A percentile compares a stretch with the other conserved stretches of the same genome.
Conservation (phyloP, 768 basidiomycete genomes). For the Botryobasidium botryosum region DNA sequence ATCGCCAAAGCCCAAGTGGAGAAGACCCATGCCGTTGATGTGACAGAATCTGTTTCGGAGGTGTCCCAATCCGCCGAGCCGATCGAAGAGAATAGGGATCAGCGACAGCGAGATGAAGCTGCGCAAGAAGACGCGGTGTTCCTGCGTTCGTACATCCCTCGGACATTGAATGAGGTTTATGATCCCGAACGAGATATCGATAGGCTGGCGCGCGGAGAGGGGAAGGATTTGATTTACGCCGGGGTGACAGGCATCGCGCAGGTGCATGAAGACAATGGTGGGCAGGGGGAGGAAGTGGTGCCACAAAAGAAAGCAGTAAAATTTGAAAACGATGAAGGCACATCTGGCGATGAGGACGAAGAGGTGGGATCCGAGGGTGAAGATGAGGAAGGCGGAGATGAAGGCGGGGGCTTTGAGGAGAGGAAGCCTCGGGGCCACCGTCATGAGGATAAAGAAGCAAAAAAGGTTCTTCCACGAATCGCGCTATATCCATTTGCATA, state of each 20-base stretch:
- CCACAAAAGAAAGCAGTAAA: slow-evolving; percentile 2
- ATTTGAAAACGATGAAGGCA: slow-evolving; percentile 12
- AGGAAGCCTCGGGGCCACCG: slow-evolving; percentile 68
- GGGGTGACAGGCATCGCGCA: slow-evolving; percentile 60
- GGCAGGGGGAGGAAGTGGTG: slow-evolving; percentile 14
- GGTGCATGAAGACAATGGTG: slow-evolving; percentile 19
- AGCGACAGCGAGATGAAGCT: slow-evolving; percentile 4
- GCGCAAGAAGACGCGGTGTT: slow-evolving; percentile 81
- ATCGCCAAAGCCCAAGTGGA: too few species aligned
- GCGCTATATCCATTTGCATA: slow-evolving; percentile 3
- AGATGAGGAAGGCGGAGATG: slow-evolving; percentile 11
- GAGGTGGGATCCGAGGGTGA: slow-evolving; percentile 17
- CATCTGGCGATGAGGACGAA: slow-evolving; percentile 19
- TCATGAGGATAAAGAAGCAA: slow-evolving; percentile 80
- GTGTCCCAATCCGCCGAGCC: too few species aligned
- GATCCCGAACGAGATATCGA: slow-evolving; percentile 90
- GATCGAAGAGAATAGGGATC: slow-evolving; percentile 13
- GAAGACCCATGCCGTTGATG: too few species aligned
- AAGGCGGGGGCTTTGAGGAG: slow-evolving; percentile 27
- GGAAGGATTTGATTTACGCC: slow-evolving; percentile 65
- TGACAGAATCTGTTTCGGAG: too few species aligned
- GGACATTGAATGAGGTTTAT: slow-evolving; percentile 78
- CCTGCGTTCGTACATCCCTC: slow-evolving; percentile 80
- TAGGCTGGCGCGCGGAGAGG: slow-evolving; percentile 50
- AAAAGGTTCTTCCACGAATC: slow-evolving; percentile 42